Evolutionary conservation across 768 basidiomycete species (phyloP).

Genomic region (Tricholomella constricta): DNA sequence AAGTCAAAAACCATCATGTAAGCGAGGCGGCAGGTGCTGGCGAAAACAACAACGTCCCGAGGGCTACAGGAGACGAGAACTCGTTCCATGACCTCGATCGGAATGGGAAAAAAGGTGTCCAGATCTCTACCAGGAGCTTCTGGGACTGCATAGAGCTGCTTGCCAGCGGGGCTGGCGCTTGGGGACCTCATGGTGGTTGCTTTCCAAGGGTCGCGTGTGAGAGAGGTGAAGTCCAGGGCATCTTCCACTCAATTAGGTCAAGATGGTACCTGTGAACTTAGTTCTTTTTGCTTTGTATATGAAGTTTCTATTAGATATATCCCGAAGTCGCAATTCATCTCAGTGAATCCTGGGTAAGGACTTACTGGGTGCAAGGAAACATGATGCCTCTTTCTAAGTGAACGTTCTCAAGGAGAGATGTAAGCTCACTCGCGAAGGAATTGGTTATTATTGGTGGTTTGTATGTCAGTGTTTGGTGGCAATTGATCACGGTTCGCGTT

Average conservation of each 20-base stretch:
- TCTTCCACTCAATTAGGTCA: slow-evolving; percentile 1
- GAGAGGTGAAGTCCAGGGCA: not conserved
- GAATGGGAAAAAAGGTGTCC: slow-evolving; percentile 34
- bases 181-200: slow-evolving; percentile 11
- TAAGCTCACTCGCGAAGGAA: no score
- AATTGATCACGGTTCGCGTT: no score
- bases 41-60: slow-evolving; percentile 58
- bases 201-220: slow-evolving; percentile 2
- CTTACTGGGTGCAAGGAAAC: no score
- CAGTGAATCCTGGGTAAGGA: no score
- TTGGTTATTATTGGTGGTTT: no score
- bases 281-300: not conserved
- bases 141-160: slow-evolving; percentile 8
- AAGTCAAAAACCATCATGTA: slow-evolving; percentile 49
- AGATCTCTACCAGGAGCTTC: slow-evolving; percentile 12
- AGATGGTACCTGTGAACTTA: not conserved
- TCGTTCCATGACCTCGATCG: slow-evolving; percentile 61
- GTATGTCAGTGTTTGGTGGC: slow-evolving; percentile 8
- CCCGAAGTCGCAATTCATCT: no score
- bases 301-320: not conserved
- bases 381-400: no score
- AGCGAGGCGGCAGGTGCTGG: slow-evolving; percentile 54
- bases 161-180: slow-evolving; percentile 1
- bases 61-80: slow-evolving; percentile 58
- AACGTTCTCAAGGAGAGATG: no score